A percentile compares a stretch with the other conserved stretches of the same genome.
Evolutionary conservation across 768 basidiomycete genomes (phyloP).

Genomic region (Melanogaster broomeanus): DNA sequence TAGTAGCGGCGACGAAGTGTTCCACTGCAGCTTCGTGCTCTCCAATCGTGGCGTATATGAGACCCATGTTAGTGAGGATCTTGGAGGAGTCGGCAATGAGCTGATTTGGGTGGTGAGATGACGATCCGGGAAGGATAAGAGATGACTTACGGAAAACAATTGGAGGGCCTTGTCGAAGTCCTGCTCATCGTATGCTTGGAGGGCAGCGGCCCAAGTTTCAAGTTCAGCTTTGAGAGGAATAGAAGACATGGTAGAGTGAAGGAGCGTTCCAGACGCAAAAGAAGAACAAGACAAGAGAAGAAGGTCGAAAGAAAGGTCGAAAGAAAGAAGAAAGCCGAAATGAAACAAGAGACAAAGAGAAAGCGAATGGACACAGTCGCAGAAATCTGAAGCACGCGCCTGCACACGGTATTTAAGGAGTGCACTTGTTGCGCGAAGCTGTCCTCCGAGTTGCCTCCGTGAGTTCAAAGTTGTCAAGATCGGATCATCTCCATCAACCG

Average conservation of each 20-base stretch:
- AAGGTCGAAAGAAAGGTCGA: constrained; percentile 10
- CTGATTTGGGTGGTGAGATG: constrained; percentile 32
- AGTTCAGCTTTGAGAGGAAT: constrained; percentile 73
- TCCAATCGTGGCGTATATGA: constrained; percentile 91
- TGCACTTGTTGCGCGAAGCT: too few species aligned
- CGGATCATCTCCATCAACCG: too few species aligned
- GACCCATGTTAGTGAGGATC: constrained; percentile 89
- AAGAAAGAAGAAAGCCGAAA: background rate
- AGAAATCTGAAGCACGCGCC: background rate
- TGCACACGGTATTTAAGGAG: background rate
- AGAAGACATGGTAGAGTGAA: constrained; percentile 21
- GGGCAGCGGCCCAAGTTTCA: constrained; percentile 84
- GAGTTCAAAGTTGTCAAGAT: too few species aligned
- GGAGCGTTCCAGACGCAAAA: constrained; percentile 30
- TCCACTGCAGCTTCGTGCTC: constrained; percentile 86
- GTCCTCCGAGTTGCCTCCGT: too few species aligned
- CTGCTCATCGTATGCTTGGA: constrained; percentile 84
- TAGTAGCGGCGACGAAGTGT: constrained; percentile 74
- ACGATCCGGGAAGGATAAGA: background rate
- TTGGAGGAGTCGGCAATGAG: constrained; percentile 85
- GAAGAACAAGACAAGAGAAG: too few species aligned
- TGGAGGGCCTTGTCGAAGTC: constrained; percentile 77
- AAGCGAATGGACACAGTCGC: constrained; percentile 21
- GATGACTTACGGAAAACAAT: constrained; percentile 64
- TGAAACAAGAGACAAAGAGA: constrained; percentile 2